Conservation (phyloP, 2,329 filamentous ascomycete genomes). For the Aspergillus niger region DNA sequence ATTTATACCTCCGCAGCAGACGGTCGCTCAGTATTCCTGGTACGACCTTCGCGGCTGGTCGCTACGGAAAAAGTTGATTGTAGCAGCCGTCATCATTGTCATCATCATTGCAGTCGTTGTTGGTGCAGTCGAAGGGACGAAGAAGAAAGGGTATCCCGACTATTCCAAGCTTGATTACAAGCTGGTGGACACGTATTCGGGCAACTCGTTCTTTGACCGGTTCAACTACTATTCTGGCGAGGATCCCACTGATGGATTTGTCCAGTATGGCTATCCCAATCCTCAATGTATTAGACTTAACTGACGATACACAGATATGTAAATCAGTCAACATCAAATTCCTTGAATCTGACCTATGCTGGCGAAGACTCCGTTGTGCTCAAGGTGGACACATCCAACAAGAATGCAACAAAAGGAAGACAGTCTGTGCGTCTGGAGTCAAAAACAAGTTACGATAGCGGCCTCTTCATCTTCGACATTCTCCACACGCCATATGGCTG, state of each 20-base stretch:
- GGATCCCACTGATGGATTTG: constrained; percentile 50
- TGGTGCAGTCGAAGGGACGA: constrained; percentile 42
- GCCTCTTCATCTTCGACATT: constrained; percentile 69
- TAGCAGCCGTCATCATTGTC: constrained; percentile 38
- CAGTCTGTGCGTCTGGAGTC: constrained; percentile 66
- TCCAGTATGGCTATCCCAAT: constrained; percentile 42
- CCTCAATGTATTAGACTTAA: too few species aligned
- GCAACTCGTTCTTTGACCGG: constrained; percentile 47
- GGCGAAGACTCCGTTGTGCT: constrained; percentile 57
- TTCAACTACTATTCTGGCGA: constrained; percentile 49
- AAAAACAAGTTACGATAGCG: constrained; percentile 60
- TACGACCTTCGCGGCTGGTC: constrained; percentile 59
- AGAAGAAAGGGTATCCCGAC: constrained; percentile 46
- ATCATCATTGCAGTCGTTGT: constrained; percentile 54
- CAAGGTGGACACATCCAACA: constrained; percentile 62
- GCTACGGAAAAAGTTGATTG: constrained; percentile 54
- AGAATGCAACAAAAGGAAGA: constrained; percentile 60
- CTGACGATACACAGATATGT: constrained; percentile 39
- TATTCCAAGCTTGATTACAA: constrained; percentile 45
- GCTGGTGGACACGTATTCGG: constrained; percentile 46
- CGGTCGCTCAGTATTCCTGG: constrained; percentile 28
- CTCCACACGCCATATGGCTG: constrained; percentile 65
- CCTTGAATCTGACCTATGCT: constrained; percentile 63
- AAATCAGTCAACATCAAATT: constrained; percentile 34
- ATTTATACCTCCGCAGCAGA: constrained; percentile 7